phyloP scores from a whole-genome alignment of 108 stramenopile genomes.

The Cyclotella sp. region DNA sequence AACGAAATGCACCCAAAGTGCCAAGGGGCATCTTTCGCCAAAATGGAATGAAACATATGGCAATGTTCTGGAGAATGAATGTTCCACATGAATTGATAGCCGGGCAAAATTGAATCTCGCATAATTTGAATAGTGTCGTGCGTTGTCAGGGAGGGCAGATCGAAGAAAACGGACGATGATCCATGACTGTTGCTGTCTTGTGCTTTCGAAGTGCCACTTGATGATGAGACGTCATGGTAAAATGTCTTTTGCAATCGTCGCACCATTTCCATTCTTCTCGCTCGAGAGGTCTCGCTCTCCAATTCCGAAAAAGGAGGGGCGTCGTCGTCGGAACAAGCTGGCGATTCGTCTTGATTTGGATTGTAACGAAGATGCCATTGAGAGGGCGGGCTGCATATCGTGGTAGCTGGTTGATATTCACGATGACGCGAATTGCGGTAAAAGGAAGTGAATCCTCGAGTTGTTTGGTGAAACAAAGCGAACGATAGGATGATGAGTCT shows the following conservation, averaged over 20 bases:
- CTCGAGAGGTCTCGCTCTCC: conserved; percentile 23
- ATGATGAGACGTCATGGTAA: conserved; percentile 24
- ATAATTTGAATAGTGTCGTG: not conserved
- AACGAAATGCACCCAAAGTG: conserved; percentile 60
- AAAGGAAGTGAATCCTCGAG: too few species aligned
- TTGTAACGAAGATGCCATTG: conserved; percentile 1
- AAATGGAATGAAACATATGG: conserved; percentile 65
- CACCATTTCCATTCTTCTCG: conserved; percentile 45
- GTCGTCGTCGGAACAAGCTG: conserved; percentile 29
- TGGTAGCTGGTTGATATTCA: not conserved
- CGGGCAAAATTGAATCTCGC: conserved; percentile 40
- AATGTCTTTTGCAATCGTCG: conserved; percentile 36
- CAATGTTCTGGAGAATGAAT: conserved; percentile 62
- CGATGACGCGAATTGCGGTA: too few species aligned
- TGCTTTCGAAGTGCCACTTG: not conserved
- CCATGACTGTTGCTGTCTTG: not conserved
- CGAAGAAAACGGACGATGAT: conserved; percentile 12
- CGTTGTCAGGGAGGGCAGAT: conserved; percentile 24
- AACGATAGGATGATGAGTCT: too few species aligned
- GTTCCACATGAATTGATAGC: conserved; percentile 68
- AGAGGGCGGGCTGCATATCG: not conserved
- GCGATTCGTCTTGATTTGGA: not conserved
- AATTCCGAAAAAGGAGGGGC: conserved; percentile 39
- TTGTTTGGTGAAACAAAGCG: too few species aligned
- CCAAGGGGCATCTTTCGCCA: conserved; percentile 49